These are phyloP conservation scores for Fusarium sambucinum DNA, from an alignment of 2,329 filamentous ascomycete species.

Conservation along the genomic window DNA sequence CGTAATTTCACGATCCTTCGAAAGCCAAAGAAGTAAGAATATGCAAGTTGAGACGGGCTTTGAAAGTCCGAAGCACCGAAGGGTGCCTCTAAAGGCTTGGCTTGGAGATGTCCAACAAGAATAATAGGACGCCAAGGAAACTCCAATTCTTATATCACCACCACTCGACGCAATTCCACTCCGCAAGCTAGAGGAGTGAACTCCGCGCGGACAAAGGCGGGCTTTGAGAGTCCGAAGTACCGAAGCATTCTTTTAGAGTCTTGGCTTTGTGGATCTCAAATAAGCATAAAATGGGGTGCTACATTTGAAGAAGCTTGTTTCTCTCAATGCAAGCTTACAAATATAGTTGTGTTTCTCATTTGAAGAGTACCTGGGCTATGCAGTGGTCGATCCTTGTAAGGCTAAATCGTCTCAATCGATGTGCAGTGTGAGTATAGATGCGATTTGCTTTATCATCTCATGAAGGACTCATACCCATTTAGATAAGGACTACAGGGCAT, in stretches of 20 bases:
- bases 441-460: background rate
- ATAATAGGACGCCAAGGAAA: background rate
- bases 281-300: conserved; percentile 22
- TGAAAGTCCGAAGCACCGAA: conserved; percentile 21
- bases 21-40: background rate
- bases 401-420: background rate
- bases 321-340: conserved; percentile 9
- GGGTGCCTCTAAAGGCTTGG: background rate
- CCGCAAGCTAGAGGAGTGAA: background rate
- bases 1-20: conserved; percentile 1
- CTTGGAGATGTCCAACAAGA: conserved; percentile 24
- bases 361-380: background rate
- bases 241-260: background rate
- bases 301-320: background rate
- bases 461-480: background rate
- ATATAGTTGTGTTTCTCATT: background rate
- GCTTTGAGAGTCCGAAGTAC: conserved; percentile 18
- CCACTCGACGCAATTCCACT: background rate
- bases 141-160: background rate
- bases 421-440: background rate
- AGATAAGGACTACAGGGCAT: background rate
- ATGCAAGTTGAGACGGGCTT: background rate
- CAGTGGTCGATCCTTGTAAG: background rate
- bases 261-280: conserved; percentile 23
- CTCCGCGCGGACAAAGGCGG: conserved; percentile 6